phyloP scores from a whole-genome alignment of 2,329 filamentous ascomycete species.

The Lachnellula occidentalis region DNA sequence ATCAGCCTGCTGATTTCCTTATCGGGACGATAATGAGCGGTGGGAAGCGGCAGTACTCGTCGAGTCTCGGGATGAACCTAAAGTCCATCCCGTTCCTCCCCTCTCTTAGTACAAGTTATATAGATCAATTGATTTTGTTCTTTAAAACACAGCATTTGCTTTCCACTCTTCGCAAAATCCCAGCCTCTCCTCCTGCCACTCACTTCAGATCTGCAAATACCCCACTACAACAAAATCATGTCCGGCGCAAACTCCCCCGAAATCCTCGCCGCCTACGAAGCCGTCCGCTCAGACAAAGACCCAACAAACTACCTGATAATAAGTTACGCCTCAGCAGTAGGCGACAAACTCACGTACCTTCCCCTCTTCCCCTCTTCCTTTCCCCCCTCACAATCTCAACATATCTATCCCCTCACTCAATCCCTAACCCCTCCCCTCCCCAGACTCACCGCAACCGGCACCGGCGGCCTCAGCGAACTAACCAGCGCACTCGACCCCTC shows the following conservation, averaged over 20 bases:
- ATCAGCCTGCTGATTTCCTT: not conserved
- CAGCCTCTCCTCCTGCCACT: not conserved
- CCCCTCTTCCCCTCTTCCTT: not conserved
- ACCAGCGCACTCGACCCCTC: conserved; percentile 45
- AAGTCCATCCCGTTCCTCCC: not conserved
- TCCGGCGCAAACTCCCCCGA: conserved; percentile 53
- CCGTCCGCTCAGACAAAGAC: conserved; percentile 62
- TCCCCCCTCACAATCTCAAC: not conserved
- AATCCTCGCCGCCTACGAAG: conserved; percentile 59
- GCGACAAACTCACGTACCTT: conserved; percentile 44
- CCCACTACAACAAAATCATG: conserved; percentile 36
- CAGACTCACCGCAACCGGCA: conserved; percentile 52
- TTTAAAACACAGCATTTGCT: not conserved
- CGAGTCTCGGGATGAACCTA: conserved; percentile 1
- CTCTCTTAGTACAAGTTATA: not conserved
- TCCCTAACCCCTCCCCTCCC: not conserved
- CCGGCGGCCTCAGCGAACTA: conserved; percentile 55
- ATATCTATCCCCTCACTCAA: too few species aligned
- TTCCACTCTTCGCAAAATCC: not conserved
- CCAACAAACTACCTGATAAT: conserved; percentile 62
- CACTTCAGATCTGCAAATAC: not conserved
- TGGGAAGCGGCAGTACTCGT: conserved; percentile 1
- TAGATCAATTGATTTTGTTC: not conserved
- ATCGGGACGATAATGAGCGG: conserved; percentile 1
- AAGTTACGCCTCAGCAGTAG: conserved; percentile 50